A percentile compares a stretch with the other conserved stretches of the same genome.
These are phyloP conservation scores for Condylostoma magnum DNA, from an alignment of 169 alveolate genomes.

Conservation along the genomic window DNA sequence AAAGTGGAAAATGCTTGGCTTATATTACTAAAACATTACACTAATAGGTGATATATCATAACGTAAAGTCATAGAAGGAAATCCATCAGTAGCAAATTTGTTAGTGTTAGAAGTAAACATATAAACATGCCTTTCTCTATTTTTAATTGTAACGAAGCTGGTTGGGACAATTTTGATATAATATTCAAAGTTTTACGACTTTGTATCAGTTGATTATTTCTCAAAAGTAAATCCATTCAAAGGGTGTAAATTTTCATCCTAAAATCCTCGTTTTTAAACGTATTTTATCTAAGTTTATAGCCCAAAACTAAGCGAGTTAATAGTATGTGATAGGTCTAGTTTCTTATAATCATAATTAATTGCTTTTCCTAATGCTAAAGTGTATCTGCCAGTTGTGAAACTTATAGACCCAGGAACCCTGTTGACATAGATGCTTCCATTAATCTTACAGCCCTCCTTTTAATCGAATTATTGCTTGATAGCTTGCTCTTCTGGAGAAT, in stretches of 20 bases:
- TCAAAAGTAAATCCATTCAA: conserved; percentile 48
- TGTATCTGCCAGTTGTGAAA: neutral
- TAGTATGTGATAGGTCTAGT: conserved; percentile 73
- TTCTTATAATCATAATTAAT: neutral
- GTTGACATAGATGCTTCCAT: conserved; percentile 71
- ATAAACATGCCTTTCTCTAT: conserved; percentile 48
- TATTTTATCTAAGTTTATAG: conserved; percentile 52
- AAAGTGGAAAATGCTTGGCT: conserved; percentile 62
- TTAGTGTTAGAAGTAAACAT: conserved; percentile 71
- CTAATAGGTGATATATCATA: conserved; percentile 84
- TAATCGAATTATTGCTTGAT: conserved; percentile 59
- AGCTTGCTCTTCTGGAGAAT: conserved; percentile 28
- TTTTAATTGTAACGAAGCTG: conserved; percentile 44
- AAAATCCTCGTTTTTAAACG: conserved; percentile 30
- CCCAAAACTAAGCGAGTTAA: conserved; percentile 86
- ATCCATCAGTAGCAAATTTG: conserved; percentile 47
- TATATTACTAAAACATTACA: conserved; percentile 56
- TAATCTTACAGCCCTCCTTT: conserved; percentile 79
- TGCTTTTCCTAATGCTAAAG: neutral
- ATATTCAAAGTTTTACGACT: conserved; percentile 49
- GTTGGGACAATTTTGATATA: conserved; percentile 75
- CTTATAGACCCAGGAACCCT: conserved; percentile 74
- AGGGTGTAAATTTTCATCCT: conserved; percentile 59
- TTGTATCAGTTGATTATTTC: neutral
- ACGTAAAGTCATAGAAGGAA: conserved; percentile 75